Conservation (phyloP, 2,329 filamentous ascomycete genomes). For the Colletotrichum sp. region DNA sequence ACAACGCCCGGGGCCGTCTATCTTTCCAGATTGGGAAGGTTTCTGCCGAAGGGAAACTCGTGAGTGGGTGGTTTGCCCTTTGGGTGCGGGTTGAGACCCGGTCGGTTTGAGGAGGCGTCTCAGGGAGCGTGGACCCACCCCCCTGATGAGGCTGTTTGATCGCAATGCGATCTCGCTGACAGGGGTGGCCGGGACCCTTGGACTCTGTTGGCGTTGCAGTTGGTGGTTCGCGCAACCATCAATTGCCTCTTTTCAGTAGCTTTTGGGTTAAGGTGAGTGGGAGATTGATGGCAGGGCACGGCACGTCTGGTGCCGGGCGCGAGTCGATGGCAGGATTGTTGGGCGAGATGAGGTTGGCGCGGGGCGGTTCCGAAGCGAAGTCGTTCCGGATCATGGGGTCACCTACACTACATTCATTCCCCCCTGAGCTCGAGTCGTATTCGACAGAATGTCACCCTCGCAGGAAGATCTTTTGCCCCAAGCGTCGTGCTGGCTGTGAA, state of each 20-base stretch:
- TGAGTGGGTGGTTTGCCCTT: background rate
- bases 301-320: background rate
- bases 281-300: background rate
- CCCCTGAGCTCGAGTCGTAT: background rate
- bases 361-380: background rate
- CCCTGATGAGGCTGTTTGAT: constrained; percentile 19
- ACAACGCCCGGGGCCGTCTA: background rate
- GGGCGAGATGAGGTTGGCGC: background rate
- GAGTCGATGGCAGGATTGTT: background rate
- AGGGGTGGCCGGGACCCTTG: background rate
- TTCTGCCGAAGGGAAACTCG: background rate
- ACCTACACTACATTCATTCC: background rate
- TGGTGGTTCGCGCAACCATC: background rate
- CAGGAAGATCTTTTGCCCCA: background rate
- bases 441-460: background rate
- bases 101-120: constrained; percentile 18
- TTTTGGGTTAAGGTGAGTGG: background rate
- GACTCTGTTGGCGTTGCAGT: background rate
- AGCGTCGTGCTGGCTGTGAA: background rate
- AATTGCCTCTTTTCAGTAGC: background rate
- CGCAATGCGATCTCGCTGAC: constrained; percentile 6
- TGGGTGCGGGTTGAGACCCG: constrained; percentile 5
- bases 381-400: background rate
- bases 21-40: background rate
- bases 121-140: constrained; percentile 6